A percentile compares a stretch with the other conserved stretches of the same genome.
Evolutionary conservation across 805 yeast species (phyloP).

Genomic region (Hanseniaspora lachancei): DNA sequence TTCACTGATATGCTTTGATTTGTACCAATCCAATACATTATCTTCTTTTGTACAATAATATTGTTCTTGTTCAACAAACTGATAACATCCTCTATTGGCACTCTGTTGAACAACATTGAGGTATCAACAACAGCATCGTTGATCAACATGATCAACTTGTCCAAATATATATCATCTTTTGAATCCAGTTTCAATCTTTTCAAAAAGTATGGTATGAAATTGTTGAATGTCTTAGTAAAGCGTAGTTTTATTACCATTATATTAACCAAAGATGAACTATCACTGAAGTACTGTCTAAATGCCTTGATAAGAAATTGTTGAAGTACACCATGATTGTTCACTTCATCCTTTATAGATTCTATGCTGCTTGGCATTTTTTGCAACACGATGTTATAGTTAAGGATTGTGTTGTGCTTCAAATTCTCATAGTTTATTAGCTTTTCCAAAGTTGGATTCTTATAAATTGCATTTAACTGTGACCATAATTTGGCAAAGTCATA

Average conservation of each 20-base stretch:
- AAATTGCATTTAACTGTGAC: not conserved
- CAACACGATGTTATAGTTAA: conserved; percentile 1
- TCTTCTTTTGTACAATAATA: not conserved
- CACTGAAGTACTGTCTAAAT: conserved; percentile 5
- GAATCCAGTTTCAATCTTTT: conserved; percentile 12
- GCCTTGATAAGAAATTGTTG: conserved; percentile 10
- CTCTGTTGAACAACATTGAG: not conserved
- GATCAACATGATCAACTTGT: not conserved
- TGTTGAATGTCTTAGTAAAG: conserved; percentile 9
- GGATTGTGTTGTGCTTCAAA: conserved; percentile 3
- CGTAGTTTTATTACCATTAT: not conserved
- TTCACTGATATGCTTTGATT: not conserved
- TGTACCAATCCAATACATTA: not conserved
- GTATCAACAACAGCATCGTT: conserved; percentile 1
- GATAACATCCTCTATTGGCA: not conserved
- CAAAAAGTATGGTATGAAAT: conserved; percentile 9
- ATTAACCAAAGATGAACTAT: not conserved
- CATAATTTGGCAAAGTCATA: conserved; percentile 3
- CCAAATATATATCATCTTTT: not conserved
- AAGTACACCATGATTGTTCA: conserved; percentile 2
- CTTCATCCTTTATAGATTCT: conserved; percentile 1
- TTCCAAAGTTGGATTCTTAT: not conserved
- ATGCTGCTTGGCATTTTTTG: not conserved
- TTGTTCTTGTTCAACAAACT: not conserved
- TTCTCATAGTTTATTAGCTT: conserved; percentile 1